Conservation (phyloP, 2,329 filamentous ascomycete genomes). For the Mariannaea elegans region DNA sequence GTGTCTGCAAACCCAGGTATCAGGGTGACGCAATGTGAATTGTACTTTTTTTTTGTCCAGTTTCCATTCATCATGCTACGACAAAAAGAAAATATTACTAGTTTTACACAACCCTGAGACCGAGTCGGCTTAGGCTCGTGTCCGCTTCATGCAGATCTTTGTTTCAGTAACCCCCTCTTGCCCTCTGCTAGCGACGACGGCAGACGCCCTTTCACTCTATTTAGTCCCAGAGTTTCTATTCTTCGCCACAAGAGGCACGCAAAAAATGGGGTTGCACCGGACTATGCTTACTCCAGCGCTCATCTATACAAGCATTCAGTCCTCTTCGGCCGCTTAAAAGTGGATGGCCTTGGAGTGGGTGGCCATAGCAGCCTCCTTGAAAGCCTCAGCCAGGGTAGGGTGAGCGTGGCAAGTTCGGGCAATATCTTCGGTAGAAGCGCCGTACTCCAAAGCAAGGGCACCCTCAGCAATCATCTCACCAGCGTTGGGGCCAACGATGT, state of each 20-base stretch:
- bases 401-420: conserved; percentile 96
- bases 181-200: conserved; percentile 28
- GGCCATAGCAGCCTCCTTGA: conserved; percentile 99
- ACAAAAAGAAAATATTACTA: conserved; percentile 44
- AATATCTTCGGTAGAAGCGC: conserved; percentile 93
- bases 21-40: conserved; percentile 4
- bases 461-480: conserved; percentile 99
- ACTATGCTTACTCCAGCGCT: conserved; percentile 2
- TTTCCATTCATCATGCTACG: conserved; percentile 42
- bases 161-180: conserved; percentile 31
- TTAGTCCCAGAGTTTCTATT: conserved; percentile 28
- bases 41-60: conserved; percentile 19
- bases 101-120: conserved; percentile 42
- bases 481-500: conserved; percentile 95
- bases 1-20: too few relatives aligned
- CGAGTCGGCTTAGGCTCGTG: conserved; percentile 36
- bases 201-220: conserved; percentile 27
- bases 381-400: conserved; percentile 94
- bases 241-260: conserved; percentile 25
- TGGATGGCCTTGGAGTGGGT: conserved; percentile 96
- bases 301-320: conserved; percentile 24
- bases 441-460: conserved; percentile 94
- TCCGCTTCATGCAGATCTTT: conserved; percentile 32
- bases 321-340: conserved; percentile 66
- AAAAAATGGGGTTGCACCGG: conserved; percentile 23